Base-by-base conservation (phyloP, 2,329 filamentous ascomycete species). In the Fusarium sp. region DNA sequence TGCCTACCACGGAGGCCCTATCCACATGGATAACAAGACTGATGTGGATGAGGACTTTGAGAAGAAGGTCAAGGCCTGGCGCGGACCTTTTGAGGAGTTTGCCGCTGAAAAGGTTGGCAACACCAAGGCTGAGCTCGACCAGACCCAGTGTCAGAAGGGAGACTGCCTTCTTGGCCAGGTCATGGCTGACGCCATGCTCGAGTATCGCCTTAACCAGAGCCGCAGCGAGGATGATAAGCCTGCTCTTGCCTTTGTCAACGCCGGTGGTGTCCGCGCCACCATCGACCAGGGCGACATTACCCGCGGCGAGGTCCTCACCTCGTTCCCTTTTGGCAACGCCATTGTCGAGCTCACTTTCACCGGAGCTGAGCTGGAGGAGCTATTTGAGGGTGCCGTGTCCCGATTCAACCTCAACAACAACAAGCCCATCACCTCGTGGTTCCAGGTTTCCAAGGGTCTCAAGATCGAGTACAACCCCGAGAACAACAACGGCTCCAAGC, bases 241-340 rank as follows among this genome's bases (percentile, higher is more conserved):
- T 33, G 85, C 86, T 76, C 91, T 92, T 67, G 89, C 90, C 1
- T 80, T 93, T 57, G 88, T 90, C 81, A 93, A 93, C 79, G 88
- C 88, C 1, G 91, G 91, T 15, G 90, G 90, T 32, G 87, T 93
- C 62, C 90, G 91, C 22, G 89, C 90, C 4, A 89, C 88, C 38
- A 93, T 93, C 61, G 89, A 90, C 47, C 79, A 82, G 20, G 91
- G 91, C 11, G 81, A 87, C 63, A 88, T 93, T 77, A 93, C 90
- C 4, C 88, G 90, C 38, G 90, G 90, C 63, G 87, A 91, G 69
- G 88, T 92, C 6, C 83, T 92, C 3, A 92, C 89, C 0, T 86
- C 89, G 0, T 93, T 93, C 81, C 91, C 91, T 43, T 93, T 93
- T 72, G 88, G 89, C 64, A 93, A 93, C 80, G 85, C 90, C 52